phyloP scores from a whole-genome alignment of 352 stramenopile genomes.

The Phytophthora europaea region DNA sequence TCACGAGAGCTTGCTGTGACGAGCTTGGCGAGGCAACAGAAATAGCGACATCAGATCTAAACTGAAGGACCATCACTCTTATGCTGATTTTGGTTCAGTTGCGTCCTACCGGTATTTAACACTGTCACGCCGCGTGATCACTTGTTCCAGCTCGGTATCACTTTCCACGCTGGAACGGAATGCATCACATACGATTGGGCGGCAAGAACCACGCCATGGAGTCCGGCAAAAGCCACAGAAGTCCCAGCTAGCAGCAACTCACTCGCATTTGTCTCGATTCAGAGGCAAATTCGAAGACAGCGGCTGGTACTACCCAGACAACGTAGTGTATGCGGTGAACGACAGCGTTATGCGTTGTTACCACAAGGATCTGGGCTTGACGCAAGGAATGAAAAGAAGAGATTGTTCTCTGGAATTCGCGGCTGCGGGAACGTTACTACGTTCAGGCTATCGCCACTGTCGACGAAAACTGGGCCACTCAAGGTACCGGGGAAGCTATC shows the following conservation, averaged over 20 bases:
- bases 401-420: constrained; percentile 57
- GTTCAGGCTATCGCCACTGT: constrained; percentile 67
- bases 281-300: constrained; percentile 74
- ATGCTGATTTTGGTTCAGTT: no score
- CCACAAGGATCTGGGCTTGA: constrained; percentile 53
- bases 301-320: constrained; percentile 68
- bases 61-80: not conserved
- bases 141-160: constrained; percentile 96
- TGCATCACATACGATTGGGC: constrained; percentile 97
- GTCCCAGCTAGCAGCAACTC: constrained; percentile 61
- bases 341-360: constrained; percentile 76
- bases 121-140: constrained; percentile 84
- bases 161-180: constrained; percentile 97
- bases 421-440: constrained; percentile 56
- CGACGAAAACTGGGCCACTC: constrained; percentile 71
- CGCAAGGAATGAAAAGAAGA: constrained; percentile 64
- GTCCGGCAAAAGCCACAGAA: constrained; percentile 53
- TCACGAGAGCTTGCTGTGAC: not conserved
- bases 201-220: constrained; percentile 80
- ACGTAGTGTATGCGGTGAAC: constrained; percentile 95
- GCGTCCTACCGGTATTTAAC: no score
- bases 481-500: constrained; percentile 45
- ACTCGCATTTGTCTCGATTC: constrained; percentile 64
- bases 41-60: not conserved
- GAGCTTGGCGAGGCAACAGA: not conserved